These are phyloP conservation scores for Gilbertella persicaria DNA, from an alignment of 371 early-diverging fungal genomes.

Conservation along the genomic window DNA sequence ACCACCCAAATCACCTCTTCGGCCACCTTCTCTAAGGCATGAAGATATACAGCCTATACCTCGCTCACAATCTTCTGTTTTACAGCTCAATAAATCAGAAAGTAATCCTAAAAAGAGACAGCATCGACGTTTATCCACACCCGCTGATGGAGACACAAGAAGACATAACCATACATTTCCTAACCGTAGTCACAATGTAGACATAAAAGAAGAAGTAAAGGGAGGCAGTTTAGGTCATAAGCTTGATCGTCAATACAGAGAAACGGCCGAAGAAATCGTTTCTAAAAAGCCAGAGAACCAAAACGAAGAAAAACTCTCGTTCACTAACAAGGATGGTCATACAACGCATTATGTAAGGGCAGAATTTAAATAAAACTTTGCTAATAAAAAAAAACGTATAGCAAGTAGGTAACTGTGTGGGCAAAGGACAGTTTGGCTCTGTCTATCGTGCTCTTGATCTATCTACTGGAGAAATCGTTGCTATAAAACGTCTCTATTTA, in stretches of 20 bases:
- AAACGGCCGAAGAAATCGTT: conserved; percentile 20
- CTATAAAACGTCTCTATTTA: conserved; percentile 84
- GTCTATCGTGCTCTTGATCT: conserved; percentile 87
- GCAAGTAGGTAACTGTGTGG: conserved; percentile 90
- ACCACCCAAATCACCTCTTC: conserved; percentile 48
- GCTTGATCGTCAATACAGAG: conserved; percentile 30
- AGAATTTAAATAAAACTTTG: no score
- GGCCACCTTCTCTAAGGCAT: conserved; percentile 10
- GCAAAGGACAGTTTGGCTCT: conserved; percentile 89
- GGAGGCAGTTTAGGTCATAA: conserved; percentile 36
- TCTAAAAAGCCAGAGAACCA: conserved; percentile 4
- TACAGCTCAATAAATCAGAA: conserved; percentile 6
- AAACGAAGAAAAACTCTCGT: conserved; percentile 17
- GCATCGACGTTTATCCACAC: conserved; percentile 14
- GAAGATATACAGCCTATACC: conserved; percentile 17
- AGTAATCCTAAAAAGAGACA: neutral
- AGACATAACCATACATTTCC: conserved; percentile 27
- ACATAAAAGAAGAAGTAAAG: conserved; percentile 2
- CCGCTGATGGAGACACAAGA: conserved; percentile 8
- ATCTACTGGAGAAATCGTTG: conserved; percentile 85
- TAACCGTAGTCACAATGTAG: conserved; percentile 16
- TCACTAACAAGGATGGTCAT: conserved; percentile 29
- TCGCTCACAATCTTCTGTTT: conserved; percentile 11
- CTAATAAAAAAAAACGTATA: no score
- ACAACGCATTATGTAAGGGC: conserved; percentile 35